Evolutionary conservation across 2,329 filamentous ascomycete species (phyloP).

Genomic region (Fusarium napiforme): DNA sequence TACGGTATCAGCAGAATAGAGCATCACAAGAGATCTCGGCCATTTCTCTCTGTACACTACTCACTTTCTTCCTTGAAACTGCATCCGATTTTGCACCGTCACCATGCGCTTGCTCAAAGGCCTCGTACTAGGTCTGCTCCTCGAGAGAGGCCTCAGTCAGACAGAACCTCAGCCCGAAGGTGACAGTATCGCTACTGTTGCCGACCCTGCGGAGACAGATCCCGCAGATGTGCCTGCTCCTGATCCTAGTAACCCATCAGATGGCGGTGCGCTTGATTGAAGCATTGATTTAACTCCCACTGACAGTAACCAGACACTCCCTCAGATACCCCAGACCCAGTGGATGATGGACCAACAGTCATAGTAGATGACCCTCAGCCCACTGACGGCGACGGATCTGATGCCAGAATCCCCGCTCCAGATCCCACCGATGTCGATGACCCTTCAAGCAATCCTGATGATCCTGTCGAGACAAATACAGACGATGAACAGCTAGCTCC

Average conservation of each 20-base stretch:
- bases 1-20: not conserved
- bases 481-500: not conserved
- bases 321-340: not conserved
- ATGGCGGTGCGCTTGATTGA: not conserved
- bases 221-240: not conserved
- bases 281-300: not conserved
- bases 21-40: not conserved
- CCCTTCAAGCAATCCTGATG: not conserved
- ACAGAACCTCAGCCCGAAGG: not conserved
- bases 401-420: not conserved
- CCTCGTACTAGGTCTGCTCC: not conserved
- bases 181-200: not conserved
- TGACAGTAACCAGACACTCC: not conserved
- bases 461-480: not conserved
- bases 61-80: no score
- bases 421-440: not conserved
- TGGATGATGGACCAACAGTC: not conserved
- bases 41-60: no score
- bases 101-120: conserved; percentile 7
- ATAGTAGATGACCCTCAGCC: not conserved
- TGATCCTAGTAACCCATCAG: not conserved
- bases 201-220: not conserved
- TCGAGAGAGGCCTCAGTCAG: not conserved
- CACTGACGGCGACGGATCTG: not conserved
- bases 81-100: fast-evolving